Evolutionary conservation across 768 basidiomycete genomes (phyloP).

Genomic region (Hydnum rufescens): DNA sequence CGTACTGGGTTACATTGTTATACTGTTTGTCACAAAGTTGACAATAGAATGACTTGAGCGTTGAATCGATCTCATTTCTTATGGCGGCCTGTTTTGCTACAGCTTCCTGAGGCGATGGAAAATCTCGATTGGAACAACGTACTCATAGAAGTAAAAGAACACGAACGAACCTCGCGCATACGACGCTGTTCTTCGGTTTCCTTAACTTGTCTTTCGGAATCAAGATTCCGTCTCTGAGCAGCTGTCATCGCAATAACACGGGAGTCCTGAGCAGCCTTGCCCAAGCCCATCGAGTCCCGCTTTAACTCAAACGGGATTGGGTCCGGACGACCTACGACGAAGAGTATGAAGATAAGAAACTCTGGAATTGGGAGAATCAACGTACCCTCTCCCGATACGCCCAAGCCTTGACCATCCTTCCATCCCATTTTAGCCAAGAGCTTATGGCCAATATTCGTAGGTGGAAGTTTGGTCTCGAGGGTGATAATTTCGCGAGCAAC

Average conservation of each 20-base stretch:
- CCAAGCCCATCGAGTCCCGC: conserved; percentile 56
- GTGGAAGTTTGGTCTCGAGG: conserved; percentile 61
- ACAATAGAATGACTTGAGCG: conserved; percentile 62
- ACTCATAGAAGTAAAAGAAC: not conserved
- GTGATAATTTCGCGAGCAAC: conserved; percentile 46
- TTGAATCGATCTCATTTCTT: conserved; percentile 43
- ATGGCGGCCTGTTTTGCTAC: conserved; percentile 48
- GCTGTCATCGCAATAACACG: conserved; percentile 74
- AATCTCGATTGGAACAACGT: not conserved
- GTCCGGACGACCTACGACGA: conserved; percentile 46
- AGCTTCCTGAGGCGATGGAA: conserved; percentile 24
- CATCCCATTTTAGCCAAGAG: conserved; percentile 70
- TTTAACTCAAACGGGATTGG: conserved; percentile 71
- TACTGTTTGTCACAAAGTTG: conserved; percentile 74
- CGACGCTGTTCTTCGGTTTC: conserved; percentile 62
- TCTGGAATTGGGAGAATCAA: conserved; percentile 1
- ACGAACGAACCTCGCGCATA: conserved; percentile 39
- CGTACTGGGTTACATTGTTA: conserved; percentile 67
- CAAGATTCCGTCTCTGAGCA: conserved; percentile 56
- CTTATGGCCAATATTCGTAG: conserved; percentile 60
- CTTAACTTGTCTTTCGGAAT: conserved; percentile 62
- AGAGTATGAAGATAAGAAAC: not conserved
- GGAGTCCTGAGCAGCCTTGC: conserved; percentile 59
- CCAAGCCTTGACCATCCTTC: conserved; percentile 60
- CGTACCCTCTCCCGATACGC: conserved; percentile 55